These are phyloP conservation scores for Eucalyptus pauciflora DNA, from an alignment of 345 rosid genomes.

Conservation along the genomic window DNA sequence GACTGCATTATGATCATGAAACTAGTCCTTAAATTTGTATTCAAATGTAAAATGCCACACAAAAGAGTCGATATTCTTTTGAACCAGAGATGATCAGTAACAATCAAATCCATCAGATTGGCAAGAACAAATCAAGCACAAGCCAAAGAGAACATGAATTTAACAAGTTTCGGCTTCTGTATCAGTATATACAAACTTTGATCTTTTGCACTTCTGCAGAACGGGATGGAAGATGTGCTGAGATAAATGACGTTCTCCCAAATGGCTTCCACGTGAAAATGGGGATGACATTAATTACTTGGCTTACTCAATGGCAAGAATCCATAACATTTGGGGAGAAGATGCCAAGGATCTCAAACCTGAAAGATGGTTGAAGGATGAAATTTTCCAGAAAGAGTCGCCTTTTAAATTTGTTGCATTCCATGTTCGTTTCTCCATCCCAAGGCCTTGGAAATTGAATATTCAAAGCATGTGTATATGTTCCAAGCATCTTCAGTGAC, in stretches of 20 bases:
- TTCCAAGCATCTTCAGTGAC: neutral
- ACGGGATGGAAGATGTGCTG: conserved; percentile 54
- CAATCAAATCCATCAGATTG: neutral
- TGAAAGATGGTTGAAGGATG: conserved; percentile 65
- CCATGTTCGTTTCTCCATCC: conserved; percentile 15
- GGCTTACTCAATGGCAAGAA: conserved; percentile 73
- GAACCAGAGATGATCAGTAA: neutral
- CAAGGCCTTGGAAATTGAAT: neutral
- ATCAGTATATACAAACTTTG: neutral
- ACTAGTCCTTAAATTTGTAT: neutral
- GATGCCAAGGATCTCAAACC: conserved; percentile 58
- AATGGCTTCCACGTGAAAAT: conserved; percentile 46
- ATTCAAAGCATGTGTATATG: neutral
- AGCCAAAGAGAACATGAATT: neutral
- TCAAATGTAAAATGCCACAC: neutral
- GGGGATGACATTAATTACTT: conserved; percentile 43
- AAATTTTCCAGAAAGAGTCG: conserved; percentile 47
- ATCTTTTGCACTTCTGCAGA: neutral
- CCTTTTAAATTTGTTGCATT: conserved; percentile 59
- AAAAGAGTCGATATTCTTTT: neutral
- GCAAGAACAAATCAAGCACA: neutral
- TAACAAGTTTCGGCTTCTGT: neutral
- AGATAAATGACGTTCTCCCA: conserved; percentile 51
- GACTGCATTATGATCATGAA: neutral
- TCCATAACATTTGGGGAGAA: conserved; percentile 65